Conservation (phyloP, 2,329 filamentous ascomycete species). For the Botryosphaeria dothidea region DNA sequence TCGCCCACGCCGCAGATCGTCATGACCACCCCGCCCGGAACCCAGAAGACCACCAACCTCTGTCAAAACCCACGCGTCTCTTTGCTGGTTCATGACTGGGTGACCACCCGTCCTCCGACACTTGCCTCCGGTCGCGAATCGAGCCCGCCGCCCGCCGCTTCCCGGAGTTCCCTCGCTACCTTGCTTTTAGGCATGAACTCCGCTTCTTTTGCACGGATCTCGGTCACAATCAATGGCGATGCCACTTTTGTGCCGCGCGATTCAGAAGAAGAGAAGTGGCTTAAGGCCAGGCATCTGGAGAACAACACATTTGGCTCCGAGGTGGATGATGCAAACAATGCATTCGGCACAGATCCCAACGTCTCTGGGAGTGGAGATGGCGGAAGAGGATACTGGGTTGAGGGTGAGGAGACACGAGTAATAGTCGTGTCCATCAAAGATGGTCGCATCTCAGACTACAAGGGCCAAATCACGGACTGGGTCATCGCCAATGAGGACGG, state of each 20-base stretch:
- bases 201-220: constrained; percentile 82
- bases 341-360: constrained; percentile 32
- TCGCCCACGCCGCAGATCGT: constrained; percentile 72
- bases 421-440: constrained; percentile 83
- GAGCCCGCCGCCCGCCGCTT: constrained; percentile 59
- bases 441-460: constrained; percentile 90
- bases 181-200: constrained; percentile 91
- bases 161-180: constrained; percentile 73
- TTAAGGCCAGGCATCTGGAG: constrained; percentile 78
- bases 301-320: constrained; percentile 82
- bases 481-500: constrained; percentile 25
- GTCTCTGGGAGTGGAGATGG: constrained; percentile 45
- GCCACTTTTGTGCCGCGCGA: constrained; percentile 72
- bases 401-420: constrained; percentile 80
- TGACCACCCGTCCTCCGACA: constrained; percentile 85
- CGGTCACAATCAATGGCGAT: constrained; percentile 88
- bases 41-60: constrained; percentile 80
- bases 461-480: constrained; percentile 89
- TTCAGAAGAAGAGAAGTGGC: constrained; percentile 82
- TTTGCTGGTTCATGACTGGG: constrained; percentile 97
- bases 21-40: constrained; percentile 81
- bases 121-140: constrained; percentile 58
- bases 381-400: constrained; percentile 68
- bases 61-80: constrained; percentile 83
- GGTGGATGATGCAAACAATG: constrained; percentile 21